Evolutionary conservation across 2,329 filamentous ascomycete genomes (phyloP), one percentile per base, ranked within the genome.

Genomic region (Graphilbum sp.): DNA sequence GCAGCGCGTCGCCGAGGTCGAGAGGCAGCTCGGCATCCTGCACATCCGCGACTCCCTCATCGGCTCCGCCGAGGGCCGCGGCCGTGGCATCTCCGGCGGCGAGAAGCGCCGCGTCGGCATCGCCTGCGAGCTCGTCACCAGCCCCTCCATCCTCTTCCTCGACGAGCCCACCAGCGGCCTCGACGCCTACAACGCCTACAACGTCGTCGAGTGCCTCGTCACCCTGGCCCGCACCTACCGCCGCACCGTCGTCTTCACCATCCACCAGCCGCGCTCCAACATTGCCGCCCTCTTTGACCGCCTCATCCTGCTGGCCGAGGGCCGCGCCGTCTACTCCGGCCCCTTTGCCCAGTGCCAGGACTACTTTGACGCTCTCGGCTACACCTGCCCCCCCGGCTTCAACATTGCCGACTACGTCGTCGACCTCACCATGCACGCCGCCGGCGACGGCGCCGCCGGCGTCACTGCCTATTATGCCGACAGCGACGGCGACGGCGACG

Each of bases 341-440:
- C 83, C 85, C 1, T 93, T 96, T 54, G 65, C 72, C 2, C 77
- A 77, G 46, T 98, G 90, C 53, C 90, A 98, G 55, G 65, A 73
- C 17, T 98, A 95, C 54, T 98, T 98, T 50, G 85, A 95, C 52
- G 70, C 75, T 34, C 78, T 94, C 43, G 92, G 90, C 32, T 98
- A 95, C 55, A 67, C 81, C 35, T 98, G 92, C 52, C 90, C 90
- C 11, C 80, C 87, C 19, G 92, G 92, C 2, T 98, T 96, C 69
- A 98, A 98, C 52, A 96, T 98, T 57, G 90, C 90, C 4, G 90
- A 98, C 55, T 98, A 95, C 52, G 72, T 98, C 5, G 87, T 98
- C 23, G 90, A 98, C 54, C 67, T 98, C 31, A 96, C 90, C 0
- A 96, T 98, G 88, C 90, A 98, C 54, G 87, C 86, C 19, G 74